Conservation (phyloP, 768 basidiomycete species). For the Boletus pseudopeckii region DNA sequence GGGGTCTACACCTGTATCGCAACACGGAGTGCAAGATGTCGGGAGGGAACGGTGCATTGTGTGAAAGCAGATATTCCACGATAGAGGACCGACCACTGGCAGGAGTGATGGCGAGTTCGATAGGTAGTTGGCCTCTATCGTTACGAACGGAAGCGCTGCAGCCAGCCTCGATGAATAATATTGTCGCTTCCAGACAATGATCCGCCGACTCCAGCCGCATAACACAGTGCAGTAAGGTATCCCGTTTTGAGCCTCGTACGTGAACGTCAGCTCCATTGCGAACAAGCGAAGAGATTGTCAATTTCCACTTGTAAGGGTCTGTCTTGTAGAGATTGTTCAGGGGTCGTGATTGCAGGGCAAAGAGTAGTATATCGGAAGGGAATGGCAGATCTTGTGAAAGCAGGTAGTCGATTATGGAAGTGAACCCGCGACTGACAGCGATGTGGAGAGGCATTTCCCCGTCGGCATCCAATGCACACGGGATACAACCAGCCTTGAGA, state of each 20-base stretch:
- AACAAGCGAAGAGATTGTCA: not conserved
- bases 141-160: not conserved
- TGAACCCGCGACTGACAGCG: not conserved
- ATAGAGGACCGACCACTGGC: not conserved
- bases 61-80: not conserved
- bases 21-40: not conserved
- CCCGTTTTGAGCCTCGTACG: not conserved
- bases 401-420: not conserved
- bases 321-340: fast-evolving
- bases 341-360: not conserved
- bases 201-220: not conserved
- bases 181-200: not conserved
- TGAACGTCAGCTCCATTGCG: not conserved
- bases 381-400: not conserved
- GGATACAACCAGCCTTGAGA: not conserved
- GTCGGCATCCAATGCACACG: too few relatives aligned
- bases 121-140: not conserved
- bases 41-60: not conserved
- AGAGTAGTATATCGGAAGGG: not conserved
- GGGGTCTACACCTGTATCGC: too few relatives aligned
- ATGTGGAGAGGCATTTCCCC: not conserved
- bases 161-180: not conserved
- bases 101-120: not conserved
- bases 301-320: not conserved
- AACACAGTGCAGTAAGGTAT: not conserved